Evolutionary conservation across 2,329 filamentous ascomycete genomes (phyloP).

Genomic region (Aspergillus neoniger): DNA sequence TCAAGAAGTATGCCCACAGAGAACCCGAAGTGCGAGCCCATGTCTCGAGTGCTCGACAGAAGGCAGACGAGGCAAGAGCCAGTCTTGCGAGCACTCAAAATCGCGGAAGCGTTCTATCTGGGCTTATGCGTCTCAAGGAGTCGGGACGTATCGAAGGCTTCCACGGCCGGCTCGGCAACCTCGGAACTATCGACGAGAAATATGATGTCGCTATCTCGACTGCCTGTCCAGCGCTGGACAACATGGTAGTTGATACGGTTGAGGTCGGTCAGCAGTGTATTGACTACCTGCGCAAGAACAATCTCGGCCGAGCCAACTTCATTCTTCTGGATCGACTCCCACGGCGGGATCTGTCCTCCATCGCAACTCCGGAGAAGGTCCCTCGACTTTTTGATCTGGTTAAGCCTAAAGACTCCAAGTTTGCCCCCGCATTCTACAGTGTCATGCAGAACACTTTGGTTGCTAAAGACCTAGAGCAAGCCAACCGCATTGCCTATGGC

Average conservation of each 20-base stretch:
- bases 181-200: slow-evolving; percentile 88
- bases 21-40: slow-evolving; percentile 82
- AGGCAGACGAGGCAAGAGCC: slow-evolving; percentile 91
- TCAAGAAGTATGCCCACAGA: slow-evolving; percentile 70
- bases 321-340: slow-evolving; percentile 90
- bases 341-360: slow-evolving; percentile 72
- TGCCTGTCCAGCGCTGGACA: slow-evolving; percentile 85
- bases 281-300: slow-evolving; percentile 95
- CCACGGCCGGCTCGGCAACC: slow-evolving; percentile 89
- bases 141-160: slow-evolving; percentile 97
- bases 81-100: slow-evolving; percentile 88
- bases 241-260: slow-evolving; percentile 95
- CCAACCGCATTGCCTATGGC: slow-evolving; percentile 94
- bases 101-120: slow-evolving; percentile 86
- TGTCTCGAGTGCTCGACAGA: slow-evolving; percentile 86
- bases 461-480: slow-evolving; percentile 88
- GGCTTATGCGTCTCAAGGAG: slow-evolving; percentile 91
- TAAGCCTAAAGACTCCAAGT: slow-evolving; percentile 81
- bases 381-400: slow-evolving; percentile 92
- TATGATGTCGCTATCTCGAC: slow-evolving; percentile 99
- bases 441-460: slow-evolving; percentile 94
- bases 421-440: slow-evolving; percentile 90
- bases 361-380: slow-evolving; percentile 88
- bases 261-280: slow-evolving; percentile 98
- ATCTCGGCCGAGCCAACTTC: slow-evolving; percentile 93